Evolutionary conservation across 163 green algal genomes (phyloP).

Genomic region (Coccomyxa subellipsoidea): DNA sequence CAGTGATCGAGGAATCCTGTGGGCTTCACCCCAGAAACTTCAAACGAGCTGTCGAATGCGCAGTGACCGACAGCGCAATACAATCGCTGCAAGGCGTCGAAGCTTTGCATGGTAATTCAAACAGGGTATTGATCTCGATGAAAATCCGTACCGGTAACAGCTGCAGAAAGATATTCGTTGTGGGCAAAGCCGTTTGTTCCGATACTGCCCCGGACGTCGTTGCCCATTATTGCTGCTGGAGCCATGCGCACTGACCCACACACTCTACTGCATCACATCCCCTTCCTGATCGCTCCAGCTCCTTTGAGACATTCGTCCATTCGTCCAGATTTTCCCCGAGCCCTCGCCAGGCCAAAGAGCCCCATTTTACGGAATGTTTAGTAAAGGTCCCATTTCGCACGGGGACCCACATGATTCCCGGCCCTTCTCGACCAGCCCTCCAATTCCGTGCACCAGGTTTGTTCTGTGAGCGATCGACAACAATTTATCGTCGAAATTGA

Average conservation of each 20-base stretch:
- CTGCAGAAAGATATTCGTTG: neutral
- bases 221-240: neutral
- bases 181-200: neutral
- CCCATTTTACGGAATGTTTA: neutral
- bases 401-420: neutral
- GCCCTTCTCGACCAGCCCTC: neutral
- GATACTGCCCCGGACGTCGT: neutral
- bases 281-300: too few species aligned
- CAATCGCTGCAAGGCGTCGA: neutral
- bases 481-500: neutral
- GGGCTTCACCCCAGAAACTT: too few species aligned
- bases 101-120: neutral
- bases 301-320: neutral
- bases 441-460: too few species aligned
- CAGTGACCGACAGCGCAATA: too few species aligned
- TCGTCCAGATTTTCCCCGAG: neutral
- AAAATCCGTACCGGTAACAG: neutral
- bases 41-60: neutral
- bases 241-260: neutral
- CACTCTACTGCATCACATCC: neutral
- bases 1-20: too few species aligned
- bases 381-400: neutral
- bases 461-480: too few species aligned
- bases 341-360: neutral
- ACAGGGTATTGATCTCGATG: neutral